phyloP scores from a whole-genome alignment of 2,329 filamentous ascomycete species.

The Ambrosiella beaveri region DNA sequence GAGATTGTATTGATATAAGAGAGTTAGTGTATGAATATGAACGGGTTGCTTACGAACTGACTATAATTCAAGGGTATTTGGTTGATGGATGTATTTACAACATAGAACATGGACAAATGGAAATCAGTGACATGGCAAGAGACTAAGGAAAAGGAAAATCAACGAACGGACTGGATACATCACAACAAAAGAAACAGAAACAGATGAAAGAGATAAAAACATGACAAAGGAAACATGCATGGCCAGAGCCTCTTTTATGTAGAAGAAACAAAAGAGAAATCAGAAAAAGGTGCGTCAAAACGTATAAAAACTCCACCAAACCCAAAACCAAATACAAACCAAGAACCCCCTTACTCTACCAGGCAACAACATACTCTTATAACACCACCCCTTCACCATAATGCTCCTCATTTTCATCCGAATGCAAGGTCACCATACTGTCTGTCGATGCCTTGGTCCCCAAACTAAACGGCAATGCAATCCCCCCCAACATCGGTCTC shows the following conservation, averaged over 20 bases:
- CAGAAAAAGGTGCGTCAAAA: neutral
- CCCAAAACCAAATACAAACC: neutral
- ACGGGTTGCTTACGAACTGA: no score
- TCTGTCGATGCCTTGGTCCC: constrained; percentile 46
- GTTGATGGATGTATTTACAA: no score
- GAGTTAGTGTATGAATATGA: no score
- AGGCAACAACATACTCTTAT: neutral
- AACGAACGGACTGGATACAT: neutral
- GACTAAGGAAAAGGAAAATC: neutral
- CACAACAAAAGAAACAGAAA: constrained; percentile 2
- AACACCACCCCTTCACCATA: neutral
- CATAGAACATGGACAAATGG: no score
- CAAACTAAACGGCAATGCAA: constrained; percentile 58
- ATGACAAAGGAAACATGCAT: neutral
- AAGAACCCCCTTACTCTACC: neutral
- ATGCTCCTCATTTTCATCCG: constrained; percentile 17
- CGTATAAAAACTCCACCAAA: neutral
- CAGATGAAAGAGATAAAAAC: neutral
- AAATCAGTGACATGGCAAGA: no score
- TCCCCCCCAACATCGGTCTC: constrained; percentile 47
- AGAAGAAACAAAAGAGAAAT: neutral
- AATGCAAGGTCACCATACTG: constrained; percentile 51
- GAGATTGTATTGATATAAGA: no score
- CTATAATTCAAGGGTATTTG: no score
- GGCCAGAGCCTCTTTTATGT: neutral